Evolutionary conservation across 352 stramenopile genomes (phyloP).

Genomic region (Globisporangium splendens): DNA sequence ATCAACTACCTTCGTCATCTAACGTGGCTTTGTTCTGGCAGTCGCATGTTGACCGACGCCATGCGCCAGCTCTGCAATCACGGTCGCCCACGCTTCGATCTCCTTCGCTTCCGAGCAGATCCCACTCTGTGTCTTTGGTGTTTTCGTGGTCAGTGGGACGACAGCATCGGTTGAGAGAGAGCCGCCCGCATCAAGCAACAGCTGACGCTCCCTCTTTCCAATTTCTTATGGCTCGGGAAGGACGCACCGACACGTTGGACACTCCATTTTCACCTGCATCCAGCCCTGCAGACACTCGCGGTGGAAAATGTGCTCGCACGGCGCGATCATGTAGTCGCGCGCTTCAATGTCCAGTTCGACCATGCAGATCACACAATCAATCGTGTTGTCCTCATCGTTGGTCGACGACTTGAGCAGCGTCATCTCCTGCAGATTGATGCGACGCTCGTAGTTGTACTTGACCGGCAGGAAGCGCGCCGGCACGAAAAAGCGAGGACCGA

Average conservation of each 20-base stretch:
- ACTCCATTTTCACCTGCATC: conserved; percentile 99
- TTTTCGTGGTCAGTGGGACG: no score
- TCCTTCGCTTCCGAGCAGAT: not conserved
- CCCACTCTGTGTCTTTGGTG: not conserved
- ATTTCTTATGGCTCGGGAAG: conserved; percentile 79
- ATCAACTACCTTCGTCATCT: no score
- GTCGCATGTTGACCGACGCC: no score
- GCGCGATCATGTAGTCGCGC: conserved; percentile 94
- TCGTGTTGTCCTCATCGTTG: conserved; percentile 56
- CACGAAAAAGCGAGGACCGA: conserved; percentile 94
- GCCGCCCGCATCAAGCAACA: no score
- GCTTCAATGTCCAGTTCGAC: conserved; percentile 73
- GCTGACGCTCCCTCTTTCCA: not conserved
- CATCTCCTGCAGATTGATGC: conserved; percentile 65
- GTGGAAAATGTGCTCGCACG: conserved; percentile 97
- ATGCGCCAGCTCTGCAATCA: not conserved
- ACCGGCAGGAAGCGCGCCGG: conserved; percentile 93
- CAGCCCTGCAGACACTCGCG: conserved; percentile 92
- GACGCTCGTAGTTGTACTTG: conserved; percentile 97
- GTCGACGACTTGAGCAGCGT: conserved; percentile 51
- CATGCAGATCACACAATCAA: conserved; percentile 88
- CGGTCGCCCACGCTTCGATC: not conserved
- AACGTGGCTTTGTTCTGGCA: no score
- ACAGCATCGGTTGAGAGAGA: no score
- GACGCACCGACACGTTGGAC: conserved; percentile 90